Conservation (phyloP, 2,329 filamentous ascomycete genomes). For the Boeremia lycopersici region DNA sequence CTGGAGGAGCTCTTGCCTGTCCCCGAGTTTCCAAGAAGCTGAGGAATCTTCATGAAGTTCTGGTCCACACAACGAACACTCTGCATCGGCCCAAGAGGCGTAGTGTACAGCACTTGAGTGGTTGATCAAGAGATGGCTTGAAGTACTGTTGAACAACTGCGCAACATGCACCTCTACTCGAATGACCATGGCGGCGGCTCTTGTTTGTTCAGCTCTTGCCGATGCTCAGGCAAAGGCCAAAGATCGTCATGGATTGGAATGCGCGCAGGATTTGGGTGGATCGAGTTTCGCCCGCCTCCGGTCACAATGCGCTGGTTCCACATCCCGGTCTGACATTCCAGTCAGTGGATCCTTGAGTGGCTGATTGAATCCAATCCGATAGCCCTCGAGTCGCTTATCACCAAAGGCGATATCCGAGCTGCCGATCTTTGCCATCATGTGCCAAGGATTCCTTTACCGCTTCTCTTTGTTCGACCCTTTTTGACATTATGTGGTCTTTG, state of each 20-base stretch:
- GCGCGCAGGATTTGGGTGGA: too few species aligned
- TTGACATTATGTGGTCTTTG: neutral
- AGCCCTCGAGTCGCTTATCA: too few species aligned
- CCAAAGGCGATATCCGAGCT: too few species aligned
- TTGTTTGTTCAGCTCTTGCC: neutral
- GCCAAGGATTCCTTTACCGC: neutral
- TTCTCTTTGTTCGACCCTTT: neutral
- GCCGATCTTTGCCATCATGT: too few species aligned
- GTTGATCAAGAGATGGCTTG: neutral
- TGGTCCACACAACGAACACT: neutral
- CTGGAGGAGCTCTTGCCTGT: constrained; percentile 32
- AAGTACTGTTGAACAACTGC: neutral
- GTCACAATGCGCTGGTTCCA: too few species aligned
- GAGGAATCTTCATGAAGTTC: neutral
- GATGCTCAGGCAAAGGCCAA: neutral
- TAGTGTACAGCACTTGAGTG: neutral
- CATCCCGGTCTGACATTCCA: too few species aligned
- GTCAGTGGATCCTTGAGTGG: too few species aligned
- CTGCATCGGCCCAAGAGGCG: neutral
- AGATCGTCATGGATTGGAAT: too few species aligned
- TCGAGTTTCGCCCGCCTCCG: too few species aligned
- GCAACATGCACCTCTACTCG: neutral
- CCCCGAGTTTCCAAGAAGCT: constrained; percentile 17
- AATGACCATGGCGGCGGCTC: neutral
- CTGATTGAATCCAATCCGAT: neutral